Evolutionary conservation across 495 filamentous ascomycete species (phyloP).

Genomic region (Elasticomyces elasticus): DNA sequence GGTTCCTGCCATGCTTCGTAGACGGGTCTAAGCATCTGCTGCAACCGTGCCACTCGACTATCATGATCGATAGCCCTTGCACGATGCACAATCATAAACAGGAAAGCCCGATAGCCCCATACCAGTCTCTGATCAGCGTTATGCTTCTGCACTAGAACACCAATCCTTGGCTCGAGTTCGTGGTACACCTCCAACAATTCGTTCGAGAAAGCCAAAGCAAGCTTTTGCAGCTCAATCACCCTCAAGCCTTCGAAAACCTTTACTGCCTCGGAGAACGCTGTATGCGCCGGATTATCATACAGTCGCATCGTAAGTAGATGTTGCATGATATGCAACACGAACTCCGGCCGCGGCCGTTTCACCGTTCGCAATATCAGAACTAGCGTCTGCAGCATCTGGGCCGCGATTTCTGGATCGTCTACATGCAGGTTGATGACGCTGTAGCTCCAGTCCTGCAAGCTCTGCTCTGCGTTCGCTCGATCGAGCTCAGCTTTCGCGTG

Average conservation of each 20-base stretch:
- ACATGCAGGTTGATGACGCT: constrained; percentile 62
- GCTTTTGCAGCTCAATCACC: constrained; percentile 74
- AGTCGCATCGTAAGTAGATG: constrained; percentile 77
- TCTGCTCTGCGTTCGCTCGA: constrained; percentile 24
- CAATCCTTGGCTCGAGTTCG: constrained; percentile 70
- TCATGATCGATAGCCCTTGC: constrained; percentile 61
- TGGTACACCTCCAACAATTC: constrained; percentile 83
- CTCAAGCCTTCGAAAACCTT: constrained; percentile 74
- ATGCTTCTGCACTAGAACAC: constrained; percentile 63
- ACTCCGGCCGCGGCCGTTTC: constrained; percentile 59
- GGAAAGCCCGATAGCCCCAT: constrained; percentile 55
- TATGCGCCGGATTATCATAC: constrained; percentile 54
- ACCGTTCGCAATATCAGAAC: constrained; percentile 78
- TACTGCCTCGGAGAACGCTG: constrained; percentile 78
- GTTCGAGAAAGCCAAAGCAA: constrained; percentile 84
- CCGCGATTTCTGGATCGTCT: constrained; percentile 82
- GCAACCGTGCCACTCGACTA: constrained; percentile 52
- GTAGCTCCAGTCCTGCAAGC: constrained; percentile 70
- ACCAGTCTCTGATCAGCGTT: constrained; percentile 64
- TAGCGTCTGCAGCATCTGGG: constrained; percentile 70
- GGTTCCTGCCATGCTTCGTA: constrained; percentile 70
- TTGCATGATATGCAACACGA: constrained; percentile 80
- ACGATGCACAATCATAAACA: constrained; percentile 92
- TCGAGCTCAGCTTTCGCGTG: constrained; percentile 51
- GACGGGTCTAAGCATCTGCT: constrained; percentile 67